phyloP scores from a whole-genome alignment of 176 grass and related monocot species.

The Ampelocalamus luodianensis region DNA sequence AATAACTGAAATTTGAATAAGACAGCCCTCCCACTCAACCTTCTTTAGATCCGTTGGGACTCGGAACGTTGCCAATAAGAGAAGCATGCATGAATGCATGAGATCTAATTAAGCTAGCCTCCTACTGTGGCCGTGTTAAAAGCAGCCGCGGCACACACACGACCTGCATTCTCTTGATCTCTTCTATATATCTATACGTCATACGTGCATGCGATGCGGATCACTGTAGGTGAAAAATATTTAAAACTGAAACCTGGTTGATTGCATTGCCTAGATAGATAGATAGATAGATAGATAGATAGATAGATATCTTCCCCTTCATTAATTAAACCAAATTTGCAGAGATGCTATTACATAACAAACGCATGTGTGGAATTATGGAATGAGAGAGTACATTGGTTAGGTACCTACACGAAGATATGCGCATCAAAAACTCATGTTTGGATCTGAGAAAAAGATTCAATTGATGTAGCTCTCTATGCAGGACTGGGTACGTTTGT shows the following conservation, averaged over 20 bases:
- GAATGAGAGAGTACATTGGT: not conserved
- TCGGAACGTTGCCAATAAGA: not conserved
- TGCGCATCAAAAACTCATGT: not conserved
- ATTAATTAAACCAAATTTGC: not conserved
- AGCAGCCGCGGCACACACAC: not conserved
- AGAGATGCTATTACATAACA: not conserved
- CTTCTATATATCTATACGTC: not conserved
- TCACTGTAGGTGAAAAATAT: not conserved
- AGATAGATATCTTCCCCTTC: not conserved
- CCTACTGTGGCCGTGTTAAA: not conserved
- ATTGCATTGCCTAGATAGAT: not conserved
- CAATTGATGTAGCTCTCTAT: not conserved
- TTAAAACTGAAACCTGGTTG: not conserved
- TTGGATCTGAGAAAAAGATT: not conserved
- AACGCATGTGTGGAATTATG: not conserved
- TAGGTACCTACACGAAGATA: not conserved
- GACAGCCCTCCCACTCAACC: too few relatives aligned
- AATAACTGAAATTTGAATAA: too few relatives aligned
- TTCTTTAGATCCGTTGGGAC: too few relatives aligned
- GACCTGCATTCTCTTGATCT: slow-evolving; percentile 28
- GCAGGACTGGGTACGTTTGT: not conserved
- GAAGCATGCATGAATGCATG: not conserved
- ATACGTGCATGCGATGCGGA: not conserved
- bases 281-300: too few relatives aligned
- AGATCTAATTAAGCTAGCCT: not conserved